Percentiles rank a stretch among this genome's conserved stretches.
These are phyloP conservation scores for Mycosphaerella sp. DNA, from an alignment of 2,329 filamentous ascomycete genomes.

Conservation along the genomic window DNA sequence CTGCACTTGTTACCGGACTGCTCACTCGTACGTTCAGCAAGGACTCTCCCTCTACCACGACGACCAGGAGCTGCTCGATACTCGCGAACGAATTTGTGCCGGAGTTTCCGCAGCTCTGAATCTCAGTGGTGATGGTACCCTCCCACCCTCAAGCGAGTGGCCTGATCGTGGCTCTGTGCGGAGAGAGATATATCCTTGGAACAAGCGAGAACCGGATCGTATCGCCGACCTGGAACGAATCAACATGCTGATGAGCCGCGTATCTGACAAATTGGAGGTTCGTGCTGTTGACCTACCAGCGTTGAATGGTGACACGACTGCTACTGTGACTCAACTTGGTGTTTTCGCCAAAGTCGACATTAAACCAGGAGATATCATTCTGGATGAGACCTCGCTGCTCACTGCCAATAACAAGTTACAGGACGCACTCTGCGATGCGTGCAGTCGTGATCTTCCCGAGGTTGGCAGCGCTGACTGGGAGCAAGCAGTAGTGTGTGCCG, in stretches of 20 bases:
- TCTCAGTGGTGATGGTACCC: conserved; percentile 9
- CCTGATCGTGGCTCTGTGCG: conserved; percentile 66
- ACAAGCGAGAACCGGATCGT: conserved; percentile 54
- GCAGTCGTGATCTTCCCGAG: conserved; percentile 63
- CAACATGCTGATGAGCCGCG: conserved; percentile 60
- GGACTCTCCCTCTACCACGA: conserved; percentile 52
- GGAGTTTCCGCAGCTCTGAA: conserved; percentile 22
- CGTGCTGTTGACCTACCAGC: conserved; percentile 69
- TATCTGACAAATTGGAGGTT: conserved; percentile 78
- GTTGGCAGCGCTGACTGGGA: conserved; percentile 24
- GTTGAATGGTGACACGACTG: conserved; percentile 40
- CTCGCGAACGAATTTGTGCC: conserved; percentile 46
- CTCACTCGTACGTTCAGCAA: conserved; percentile 58
- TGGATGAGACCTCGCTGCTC: conserved; percentile 77
- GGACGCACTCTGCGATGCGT: conserved; percentile 83
- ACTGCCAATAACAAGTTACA: conserved; percentile 86
- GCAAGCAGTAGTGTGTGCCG: conserved; percentile 43
- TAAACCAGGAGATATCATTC: conserved; percentile 64
- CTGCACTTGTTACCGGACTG: conserved; percentile 61
- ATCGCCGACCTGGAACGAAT: conserved; percentile 57
- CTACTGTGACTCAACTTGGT: conserved; percentile 67
- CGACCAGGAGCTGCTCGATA: conserved; percentile 52
- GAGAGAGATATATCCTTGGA: conserved; percentile 59
- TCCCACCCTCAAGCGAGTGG: conserved; percentile 38
- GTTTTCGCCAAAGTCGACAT: conserved; percentile 85